Base-by-base conservation (phyloP, 768 basidiomycete genomes). In the Collybia nuda region DNA sequence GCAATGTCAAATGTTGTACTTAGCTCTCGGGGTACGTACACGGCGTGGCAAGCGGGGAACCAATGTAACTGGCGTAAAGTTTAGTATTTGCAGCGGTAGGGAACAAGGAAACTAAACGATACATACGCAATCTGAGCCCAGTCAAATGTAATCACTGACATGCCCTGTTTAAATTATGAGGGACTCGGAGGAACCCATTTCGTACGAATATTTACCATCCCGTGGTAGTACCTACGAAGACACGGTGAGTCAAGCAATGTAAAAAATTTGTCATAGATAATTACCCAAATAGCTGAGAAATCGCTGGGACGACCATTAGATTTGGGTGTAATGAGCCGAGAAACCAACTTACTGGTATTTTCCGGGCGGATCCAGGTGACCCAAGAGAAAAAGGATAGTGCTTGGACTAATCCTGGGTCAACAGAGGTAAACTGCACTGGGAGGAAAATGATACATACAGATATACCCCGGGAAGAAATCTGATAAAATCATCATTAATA, bases 61-160 rank as follows among this genome's bases (percentile, higher is more conserved):
- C 80, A 44, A 81, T 73, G 56, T 71, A 70, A 15, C 67, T 68
- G 48, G n/a, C 23, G 22, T 8, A 36, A 39, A 23, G 28, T 42
- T 32, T 32, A 21, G 26, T 17, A 46, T 22, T 22, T 22, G 42
- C n/a, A 5, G 32, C 22, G 12, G n/a, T 19, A 23, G 18, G 1
- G 7, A 17, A 22, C 2, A 11, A 32, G 38, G 2, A 8, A 50
- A 49, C 19, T 23, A 19, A n/a, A 47, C 12, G 21, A 22, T 15
- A 60, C 71, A 24, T 74, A 86, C 53, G 83, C 78, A 39, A 88
- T 85, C 60, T 85, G 80, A 41, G 68, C 70, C 79, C 80, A 81
- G 56, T 80, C 80, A 52, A 81, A 77, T 7, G 75, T 75, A 15
- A 77, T 57, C 15, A 76, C 57, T 8, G 72, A 73, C 70, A 78